Percentiles rank a stretch among this genome's conserved stretches.
These are phyloP conservation scores for Neurospora sp. DNA, from an alignment of 495 filamentous ascomycete genomes.

Conservation along the genomic window DNA sequence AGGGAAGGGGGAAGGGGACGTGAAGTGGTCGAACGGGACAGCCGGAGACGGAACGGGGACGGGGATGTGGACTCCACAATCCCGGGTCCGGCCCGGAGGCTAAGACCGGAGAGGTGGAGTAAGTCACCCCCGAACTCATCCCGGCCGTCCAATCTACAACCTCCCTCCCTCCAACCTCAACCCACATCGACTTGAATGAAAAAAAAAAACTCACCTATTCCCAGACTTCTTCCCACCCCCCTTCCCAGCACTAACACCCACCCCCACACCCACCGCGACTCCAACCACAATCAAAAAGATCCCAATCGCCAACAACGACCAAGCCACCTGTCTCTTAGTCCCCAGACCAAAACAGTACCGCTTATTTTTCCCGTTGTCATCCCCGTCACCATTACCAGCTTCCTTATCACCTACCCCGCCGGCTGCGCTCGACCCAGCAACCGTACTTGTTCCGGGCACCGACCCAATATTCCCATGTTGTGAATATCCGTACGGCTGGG, in stretches of 20 bases:
- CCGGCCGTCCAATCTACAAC: background rate
- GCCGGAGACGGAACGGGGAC: background rate
- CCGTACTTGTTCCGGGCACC: background rate
- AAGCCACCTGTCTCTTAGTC: constrained; percentile 12
- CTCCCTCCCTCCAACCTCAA: background rate
- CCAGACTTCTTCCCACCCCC: background rate
- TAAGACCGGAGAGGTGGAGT: background rate
- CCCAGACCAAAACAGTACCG: background rate
- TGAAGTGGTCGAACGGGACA: background rate
- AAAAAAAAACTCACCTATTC: constrained; percentile 1
- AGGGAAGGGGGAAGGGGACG: too few species aligned
- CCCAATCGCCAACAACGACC: constrained; percentile 12
- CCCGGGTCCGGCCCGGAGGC: background rate
- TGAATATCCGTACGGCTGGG: background rate
- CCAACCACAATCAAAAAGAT: constrained; percentile 18
- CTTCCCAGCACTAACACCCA: constrained; percentile 13
- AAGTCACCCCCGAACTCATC: background rate
- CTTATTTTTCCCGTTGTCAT: background rate
- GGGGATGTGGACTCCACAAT: background rate
- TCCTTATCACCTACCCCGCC: background rate
- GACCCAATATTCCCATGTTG: background rate
- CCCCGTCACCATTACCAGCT: background rate
- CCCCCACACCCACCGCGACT: constrained; percentile 21
- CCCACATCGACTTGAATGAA: background rate
- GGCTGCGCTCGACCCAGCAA: background rate